These are phyloP conservation scores for Phtheirospermum japonicum DNA, from an alignment of 257 asterid genomes.

Conservation along the genomic window DNA sequence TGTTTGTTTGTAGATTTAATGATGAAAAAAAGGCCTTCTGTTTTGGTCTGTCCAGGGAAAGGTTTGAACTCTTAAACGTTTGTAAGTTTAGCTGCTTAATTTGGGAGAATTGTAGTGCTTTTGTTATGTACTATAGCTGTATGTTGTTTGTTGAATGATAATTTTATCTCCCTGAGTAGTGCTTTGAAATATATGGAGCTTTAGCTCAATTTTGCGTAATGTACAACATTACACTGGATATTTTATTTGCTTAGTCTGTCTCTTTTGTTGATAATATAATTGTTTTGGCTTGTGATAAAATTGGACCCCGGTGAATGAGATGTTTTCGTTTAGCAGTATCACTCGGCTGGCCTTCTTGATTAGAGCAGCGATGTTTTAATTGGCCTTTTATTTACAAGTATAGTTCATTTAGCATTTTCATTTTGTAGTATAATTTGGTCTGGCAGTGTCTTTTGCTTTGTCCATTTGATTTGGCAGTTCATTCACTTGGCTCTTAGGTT, in stretches of 20 bases:
- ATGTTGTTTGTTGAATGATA: constrained; percentile 7
- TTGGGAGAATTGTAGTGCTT: background rate
- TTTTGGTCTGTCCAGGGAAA: background rate
- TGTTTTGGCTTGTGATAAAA: background rate
- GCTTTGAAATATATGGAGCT: constrained; percentile 8
- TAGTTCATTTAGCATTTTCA: too few relatives aligned
- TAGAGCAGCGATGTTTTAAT: too few relatives aligned
- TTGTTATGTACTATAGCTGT: constrained; percentile 22
- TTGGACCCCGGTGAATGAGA: too few relatives aligned
- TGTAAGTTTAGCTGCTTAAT: constrained; percentile 6
- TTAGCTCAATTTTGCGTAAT: constrained; percentile 1
- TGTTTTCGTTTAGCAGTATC: too few relatives aligned
- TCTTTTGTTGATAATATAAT: background rate
- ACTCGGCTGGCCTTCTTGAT: too few relatives aligned
- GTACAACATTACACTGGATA: too few relatives aligned
- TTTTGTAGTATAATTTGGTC: too few relatives aligned
- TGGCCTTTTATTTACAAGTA: too few relatives aligned
- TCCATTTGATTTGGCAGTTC: too few relatives aligned
- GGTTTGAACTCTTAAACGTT: background rate
- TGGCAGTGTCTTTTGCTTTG: background rate
- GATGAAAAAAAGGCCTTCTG: too few relatives aligned
- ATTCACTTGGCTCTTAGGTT: too few relatives aligned
- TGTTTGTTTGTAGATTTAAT: too few relatives aligned
- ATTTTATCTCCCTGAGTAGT: background rate
- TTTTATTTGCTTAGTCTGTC: background rate